A percentile compares a stretch with the other conserved stretches of the same genome.
Evolutionary conservation across 2,329 filamentous ascomycete genomes (phyloP).

Genomic region (Rosellinia necatrix): DNA sequence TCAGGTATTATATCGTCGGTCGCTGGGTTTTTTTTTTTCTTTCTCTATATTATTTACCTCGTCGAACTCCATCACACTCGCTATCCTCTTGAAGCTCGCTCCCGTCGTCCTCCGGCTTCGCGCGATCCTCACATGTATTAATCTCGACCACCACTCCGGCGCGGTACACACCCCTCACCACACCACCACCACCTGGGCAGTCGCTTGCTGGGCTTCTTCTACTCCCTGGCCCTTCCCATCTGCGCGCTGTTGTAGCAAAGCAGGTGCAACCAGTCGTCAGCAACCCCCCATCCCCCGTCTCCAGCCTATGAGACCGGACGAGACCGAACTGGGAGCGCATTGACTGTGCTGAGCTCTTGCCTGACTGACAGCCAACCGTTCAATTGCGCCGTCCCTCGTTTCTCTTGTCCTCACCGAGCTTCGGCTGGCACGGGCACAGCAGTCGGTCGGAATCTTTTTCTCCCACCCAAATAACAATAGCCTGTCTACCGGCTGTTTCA

Average conservation of each 20-base stretch:
- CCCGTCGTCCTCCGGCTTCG: neutral
- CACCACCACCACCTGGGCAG: too few relatives aligned
- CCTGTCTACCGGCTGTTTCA: slow-evolving; percentile 22
- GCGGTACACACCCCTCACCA: slow-evolving; percentile 10
- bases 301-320: slow-evolving; percentile 14
- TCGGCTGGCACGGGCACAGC: slow-evolving; percentile 11
- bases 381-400: slow-evolving; percentile 9
- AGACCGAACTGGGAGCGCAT: slow-evolving; percentile 6
- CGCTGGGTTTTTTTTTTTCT: slow-evolving; percentile 32
- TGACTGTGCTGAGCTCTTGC: slow-evolving; percentile 5
- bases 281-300: neutral
- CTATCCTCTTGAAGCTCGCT: slow-evolving; percentile 19
- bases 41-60: slow-evolving; percentile 27
- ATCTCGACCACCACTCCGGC: slow-evolving; percentile 10
- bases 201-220: slow-evolving; percentile 16
- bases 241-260: neutral
- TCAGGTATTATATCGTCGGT: slow-evolving; percentile 26
- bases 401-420: slow-evolving; percentile 23
- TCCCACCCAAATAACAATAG: slow-evolving; percentile 1
- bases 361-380: slow-evolving; percentile 13
- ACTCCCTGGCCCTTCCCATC: neutral
- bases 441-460: neutral
- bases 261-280: slow-evolving; percentile 11
- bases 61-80: slow-evolving; percentile 10
- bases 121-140: slow-evolving; percentile 11